Base-by-base conservation (phyloP, 768 basidiomycete species). In the Tricholoma hemisulphureum region DNA sequence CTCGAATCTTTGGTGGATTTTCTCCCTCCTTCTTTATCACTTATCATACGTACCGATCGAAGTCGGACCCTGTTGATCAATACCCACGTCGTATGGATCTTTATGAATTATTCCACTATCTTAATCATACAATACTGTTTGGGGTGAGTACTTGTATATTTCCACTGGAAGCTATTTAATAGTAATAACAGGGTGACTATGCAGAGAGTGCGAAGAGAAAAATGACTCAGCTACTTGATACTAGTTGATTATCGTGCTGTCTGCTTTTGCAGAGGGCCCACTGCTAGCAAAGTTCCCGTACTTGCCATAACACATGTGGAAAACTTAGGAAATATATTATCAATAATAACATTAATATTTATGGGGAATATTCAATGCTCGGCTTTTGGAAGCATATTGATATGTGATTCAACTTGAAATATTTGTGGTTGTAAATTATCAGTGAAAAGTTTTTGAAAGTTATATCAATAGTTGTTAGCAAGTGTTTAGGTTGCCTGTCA, bases 61-160 rank as follows among this genome's bases (percentile, higher is more conserved):
- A 85, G 67, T 77, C 85, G 1, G 80, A 86, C 31, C 90, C 90
- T 5, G 77, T 76, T 3, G 79, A 80, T 3, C 80, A 91, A 64
- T 91, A 89, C 64, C 76, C 77, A 26, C 75, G 85, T 34, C 80
- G 91, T 31, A 78, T 71, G 29, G 82, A 88, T 51, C 70, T 92
- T n/a, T 92, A 93, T 62, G 83, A 90, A 68, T 71, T 92, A 24
- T 93, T 88, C 61, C 91, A 93, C 70, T 90, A 91, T 65, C 72
- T 92, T 61, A 93, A 93, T 63, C 91, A 93, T 64, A 89, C 90
- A 0, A 73, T 89, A 4, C 68, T 93, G 4, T 92, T 92, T 65
- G 88, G 88, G 58, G 90, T 91, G 66, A 74, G 87, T 51, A 20
- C 34, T 43, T 13, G 9, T 39, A 23, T n/a, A 49, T 58, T 53